A percentile compares a stretch with the other conserved stretches of the same genome.
Conservation (phyloP, 176 grass and related monocot genomes). For the Echinochloa phyllopogon region DNA sequence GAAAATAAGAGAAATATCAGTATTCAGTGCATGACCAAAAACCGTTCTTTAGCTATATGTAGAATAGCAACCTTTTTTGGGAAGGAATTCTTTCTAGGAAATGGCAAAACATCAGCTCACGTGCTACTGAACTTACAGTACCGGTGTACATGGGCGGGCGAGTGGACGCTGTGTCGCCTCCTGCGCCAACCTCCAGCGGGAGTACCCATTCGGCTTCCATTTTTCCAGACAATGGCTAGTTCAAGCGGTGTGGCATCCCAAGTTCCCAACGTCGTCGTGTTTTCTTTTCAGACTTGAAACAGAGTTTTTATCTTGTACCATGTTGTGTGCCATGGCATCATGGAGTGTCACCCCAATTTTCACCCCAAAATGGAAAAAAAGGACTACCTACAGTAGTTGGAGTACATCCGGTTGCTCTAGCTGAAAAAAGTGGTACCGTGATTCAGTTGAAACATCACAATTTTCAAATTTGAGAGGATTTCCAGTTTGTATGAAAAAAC, state of each 20-base stretch:
- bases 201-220: slow-evolving; percentile 8
- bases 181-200: slow-evolving; percentile 19
- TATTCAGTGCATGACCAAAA: not conserved
- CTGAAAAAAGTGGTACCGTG: not conserved
- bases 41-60: not conserved
- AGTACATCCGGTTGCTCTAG: not conserved
- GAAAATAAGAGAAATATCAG: not conserved
- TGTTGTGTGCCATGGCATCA: not conserved
- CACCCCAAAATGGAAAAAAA: too few species aligned
- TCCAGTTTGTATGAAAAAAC: not conserved
- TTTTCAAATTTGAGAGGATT: not conserved
- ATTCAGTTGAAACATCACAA: not conserved
- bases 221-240: slow-evolving; percentile 12
- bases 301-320: not conserved
- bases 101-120: not conserved
- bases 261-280: not conserved
- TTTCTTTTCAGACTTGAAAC: not conserved
- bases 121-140: slow-evolving; percentile 5
- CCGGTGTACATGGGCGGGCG: not conserved
- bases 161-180: not conserved
- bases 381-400: not conserved
- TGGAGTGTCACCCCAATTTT: not conserved
- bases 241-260: not conserved
- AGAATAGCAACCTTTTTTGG: not conserved
- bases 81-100: not conserved